Evolutionary conservation across 1,139 yeast genomes (phyloP).

Genomic region (Nakaseomyces uthaithaninus): DNA sequence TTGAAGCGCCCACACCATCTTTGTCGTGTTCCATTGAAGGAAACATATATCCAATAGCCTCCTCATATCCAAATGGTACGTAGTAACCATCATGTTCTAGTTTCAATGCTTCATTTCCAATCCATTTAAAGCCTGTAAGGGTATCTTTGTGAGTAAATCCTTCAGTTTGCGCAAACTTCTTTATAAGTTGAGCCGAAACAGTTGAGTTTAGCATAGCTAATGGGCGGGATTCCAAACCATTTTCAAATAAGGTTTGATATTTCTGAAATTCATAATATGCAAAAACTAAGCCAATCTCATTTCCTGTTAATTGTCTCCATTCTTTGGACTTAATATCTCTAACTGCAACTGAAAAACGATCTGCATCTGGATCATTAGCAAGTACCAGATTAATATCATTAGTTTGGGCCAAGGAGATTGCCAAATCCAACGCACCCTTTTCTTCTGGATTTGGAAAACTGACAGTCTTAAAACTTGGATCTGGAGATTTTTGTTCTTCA

Average conservation of each 20-base stretch:
- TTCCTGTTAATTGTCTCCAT: constrained; percentile 84
- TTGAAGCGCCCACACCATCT: constrained; percentile 82
- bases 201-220: constrained; percentile 75
- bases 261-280: constrained; percentile 53
- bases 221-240: constrained; percentile 15
- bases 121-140: constrained; percentile 95
- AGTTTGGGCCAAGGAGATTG: constrained; percentile 41
- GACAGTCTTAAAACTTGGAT: constrained; percentile 81
- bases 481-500: constrained; percentile 58
- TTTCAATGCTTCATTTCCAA: constrained; percentile 80
- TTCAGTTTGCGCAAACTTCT: constrained; percentile 55
- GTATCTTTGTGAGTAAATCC: constrained; percentile 71
- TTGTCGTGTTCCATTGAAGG: constrained; percentile 71
- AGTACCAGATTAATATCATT: constrained; percentile 48
- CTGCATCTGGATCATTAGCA: constrained; percentile 97
- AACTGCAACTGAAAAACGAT: constrained; percentile 73
- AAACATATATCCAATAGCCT: constrained; percentile 94
- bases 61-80: constrained; percentile 91
- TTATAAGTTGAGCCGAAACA: constrained; percentile 77
- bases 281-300: constrained; percentile 80
- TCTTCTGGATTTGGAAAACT: constrained; percentile 94
- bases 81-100: constrained; percentile 52
- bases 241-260: constrained; percentile 26
- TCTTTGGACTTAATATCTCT: constrained; percentile 30
- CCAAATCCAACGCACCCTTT: constrained; percentile 75